Conservation (phyloP, 768 basidiomycete genomes). For the Boletus vinaceobasis region DNA sequence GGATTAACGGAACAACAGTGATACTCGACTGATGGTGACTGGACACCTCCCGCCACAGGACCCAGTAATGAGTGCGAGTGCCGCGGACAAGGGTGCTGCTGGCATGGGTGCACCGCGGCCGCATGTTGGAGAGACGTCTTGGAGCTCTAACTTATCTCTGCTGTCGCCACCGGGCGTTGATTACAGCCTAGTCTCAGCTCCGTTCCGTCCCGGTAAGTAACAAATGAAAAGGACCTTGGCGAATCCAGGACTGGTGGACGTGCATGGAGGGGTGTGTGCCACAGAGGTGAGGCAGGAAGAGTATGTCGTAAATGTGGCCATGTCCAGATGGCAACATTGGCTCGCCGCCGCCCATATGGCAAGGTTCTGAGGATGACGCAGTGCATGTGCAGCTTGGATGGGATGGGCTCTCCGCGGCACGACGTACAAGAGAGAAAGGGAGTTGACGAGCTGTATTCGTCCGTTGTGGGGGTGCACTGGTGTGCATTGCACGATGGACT, state of each 20-base stretch:
- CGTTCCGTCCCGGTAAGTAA: neutral
- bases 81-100: slow-evolving; percentile 16
- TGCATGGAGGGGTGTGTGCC: neutral
- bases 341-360: neutral
- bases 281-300: slow-evolving; percentile 1
- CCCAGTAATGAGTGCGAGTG: neutral
- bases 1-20: neutral
- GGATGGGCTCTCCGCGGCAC: neutral
- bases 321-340: neutral
- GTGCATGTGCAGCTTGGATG: neutral
- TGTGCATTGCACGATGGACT: neutral
- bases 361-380: slow-evolving; percentile 12
- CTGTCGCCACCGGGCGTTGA: slow-evolving; percentile 2
- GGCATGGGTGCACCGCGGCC: slow-evolving; percentile 14
- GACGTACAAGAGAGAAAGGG: slow-evolving; percentile 5
- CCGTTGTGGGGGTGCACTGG: neutral
- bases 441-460: slow-evolving; percentile 3
- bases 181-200: neutral
- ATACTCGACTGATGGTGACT: neutral
- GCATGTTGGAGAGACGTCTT: slow-evolving; percentile 12
- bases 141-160: neutral
- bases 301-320: slow-evolving; percentile 8
- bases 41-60: neutral
- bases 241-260: slow-evolving; percentile 8
- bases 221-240: neutral